phyloP scores from a whole-genome alignment of 345 rosid genomes.

The Capsella bursapastoris region DNA sequence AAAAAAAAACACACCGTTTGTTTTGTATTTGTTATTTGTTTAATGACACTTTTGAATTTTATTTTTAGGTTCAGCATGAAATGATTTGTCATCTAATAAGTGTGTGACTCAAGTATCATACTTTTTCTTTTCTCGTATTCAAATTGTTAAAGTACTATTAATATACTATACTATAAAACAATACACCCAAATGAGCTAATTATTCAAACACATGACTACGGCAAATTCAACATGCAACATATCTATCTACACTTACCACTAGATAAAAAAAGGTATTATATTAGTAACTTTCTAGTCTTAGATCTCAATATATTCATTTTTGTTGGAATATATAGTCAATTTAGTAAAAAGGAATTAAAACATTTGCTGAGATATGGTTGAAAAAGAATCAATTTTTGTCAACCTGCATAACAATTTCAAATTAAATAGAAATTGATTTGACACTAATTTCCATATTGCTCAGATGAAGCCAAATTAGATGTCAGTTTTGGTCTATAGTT shows the following conservation, averaged over 20 bases:
- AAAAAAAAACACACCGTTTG: conserved; percentile 34
- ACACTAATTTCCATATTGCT: conserved; percentile 29
- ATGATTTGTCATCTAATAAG: conserved; percentile 5
- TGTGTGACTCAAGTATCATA: conserved; percentile 18
- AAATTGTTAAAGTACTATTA: neutral
- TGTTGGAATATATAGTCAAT: neutral
- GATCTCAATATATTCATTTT: neutral
- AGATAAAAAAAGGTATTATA: neutral
- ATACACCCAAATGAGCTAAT: conserved; percentile 9
- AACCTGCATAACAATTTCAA: conserved; percentile 16
- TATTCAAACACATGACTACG: neutral
- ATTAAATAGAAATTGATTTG: conserved; percentile 9
- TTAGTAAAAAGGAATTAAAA: neutral
- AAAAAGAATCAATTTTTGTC: conserved; percentile 29
- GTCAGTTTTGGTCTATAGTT: conserved; percentile 38
- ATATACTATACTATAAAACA: neutral
- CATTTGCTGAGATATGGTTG: neutral
- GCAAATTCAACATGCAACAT: neutral
- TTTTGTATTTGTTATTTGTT: conserved; percentile 24
- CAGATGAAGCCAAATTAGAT: conserved; percentile 40
- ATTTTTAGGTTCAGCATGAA: conserved; percentile 7
- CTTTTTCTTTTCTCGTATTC: neutral
- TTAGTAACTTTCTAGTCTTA: neutral
- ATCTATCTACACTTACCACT: neutral
- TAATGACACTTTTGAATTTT: conserved; percentile 4